Evolutionary conservation across 495 filamentous ascomycete genomes (phyloP), one percentile per base, ranked within the genome.

Genomic region (Aspergillus bridgeri): DNA sequence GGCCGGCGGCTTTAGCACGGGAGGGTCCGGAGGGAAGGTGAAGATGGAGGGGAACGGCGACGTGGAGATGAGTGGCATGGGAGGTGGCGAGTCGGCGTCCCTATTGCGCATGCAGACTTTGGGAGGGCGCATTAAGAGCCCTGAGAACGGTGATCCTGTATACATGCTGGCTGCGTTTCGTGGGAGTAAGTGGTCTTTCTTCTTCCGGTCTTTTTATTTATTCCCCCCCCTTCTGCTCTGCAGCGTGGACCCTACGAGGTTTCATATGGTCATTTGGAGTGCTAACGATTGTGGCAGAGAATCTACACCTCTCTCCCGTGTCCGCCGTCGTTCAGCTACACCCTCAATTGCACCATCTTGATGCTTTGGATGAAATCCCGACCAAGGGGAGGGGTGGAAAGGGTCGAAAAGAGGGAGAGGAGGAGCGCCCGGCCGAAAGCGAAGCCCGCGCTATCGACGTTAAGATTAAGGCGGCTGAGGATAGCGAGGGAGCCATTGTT

Each of bases 141-240:
- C 79, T 13, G 81, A 85, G 53, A 76, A 77, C 18, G 82, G 78
- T 6, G 81, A 82, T 59, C 86, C 87, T 20, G 74, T 81, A 52
- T 90, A 91, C 70, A 88, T 90, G 82, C 70, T 89, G 62, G 89
- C 86, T 13, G 81, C 85, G 33, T 91, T 90, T 63, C 76, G 81
- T 61, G 79, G 78, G 42, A 79, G 86, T 88, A 72, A 48, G 81
- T 75, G 27, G 17, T 51, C 15, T 19, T 47, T 53, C 22, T 51
- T 27, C 54, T n/a, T 42, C 29, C 19, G 11, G 48, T 46, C 17
- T 25, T 33, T 45, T 43, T 59, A n/a, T n/a, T n/a, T 67, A 3
- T 23, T 42, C 44, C 22, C 9, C 21, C 6, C 17, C 45, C 17
- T 52, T 52, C 29, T 11, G 2, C 4, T 52, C 17, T 8, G 1